These are phyloP conservation scores for Fusarium sp. DNA, from an alignment of 2,329 filamentous ascomycete species.

Conservation along the genomic window DNA sequence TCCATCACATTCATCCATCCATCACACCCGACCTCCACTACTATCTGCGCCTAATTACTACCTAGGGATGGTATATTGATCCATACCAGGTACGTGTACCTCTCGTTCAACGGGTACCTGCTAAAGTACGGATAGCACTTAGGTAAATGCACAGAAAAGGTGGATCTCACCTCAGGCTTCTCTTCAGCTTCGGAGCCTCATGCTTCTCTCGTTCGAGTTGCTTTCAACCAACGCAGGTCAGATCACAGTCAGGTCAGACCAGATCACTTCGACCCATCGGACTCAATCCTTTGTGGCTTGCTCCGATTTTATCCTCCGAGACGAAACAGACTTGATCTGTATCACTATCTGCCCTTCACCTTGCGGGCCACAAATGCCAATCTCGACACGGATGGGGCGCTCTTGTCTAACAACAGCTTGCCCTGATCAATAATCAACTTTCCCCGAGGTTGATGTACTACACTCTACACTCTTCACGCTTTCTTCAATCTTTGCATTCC, in stretches of 20 bases:
- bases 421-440: slow-evolving; percentile 26
- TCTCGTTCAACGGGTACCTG: neutral
- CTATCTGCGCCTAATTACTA: neutral
- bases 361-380: neutral
- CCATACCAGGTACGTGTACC: neutral
- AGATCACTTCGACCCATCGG: neutral
- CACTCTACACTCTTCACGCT: neutral
- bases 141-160: neutral
- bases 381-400: neutral
- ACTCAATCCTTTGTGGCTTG: neutral
- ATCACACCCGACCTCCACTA: neutral
- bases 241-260: neutral
- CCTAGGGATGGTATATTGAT: neutral
- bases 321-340: neutral
- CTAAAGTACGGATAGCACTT: neutral
- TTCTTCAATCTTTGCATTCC: neutral
- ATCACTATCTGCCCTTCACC: neutral
- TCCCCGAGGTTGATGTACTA: neutral
- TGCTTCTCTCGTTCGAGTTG: neutral
- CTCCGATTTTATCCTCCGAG: neutral
- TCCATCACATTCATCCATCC: slow-evolving; percentile 3
- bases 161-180: neutral
- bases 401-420: slow-evolving; percentile 24
- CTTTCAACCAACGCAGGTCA: neutral
- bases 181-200: slow-evolving; percentile 6